These are phyloP conservation scores for Plasmodium vivax DNA, from an alignment of 169 alveolate species.

Conservation along the genomic window DNA sequence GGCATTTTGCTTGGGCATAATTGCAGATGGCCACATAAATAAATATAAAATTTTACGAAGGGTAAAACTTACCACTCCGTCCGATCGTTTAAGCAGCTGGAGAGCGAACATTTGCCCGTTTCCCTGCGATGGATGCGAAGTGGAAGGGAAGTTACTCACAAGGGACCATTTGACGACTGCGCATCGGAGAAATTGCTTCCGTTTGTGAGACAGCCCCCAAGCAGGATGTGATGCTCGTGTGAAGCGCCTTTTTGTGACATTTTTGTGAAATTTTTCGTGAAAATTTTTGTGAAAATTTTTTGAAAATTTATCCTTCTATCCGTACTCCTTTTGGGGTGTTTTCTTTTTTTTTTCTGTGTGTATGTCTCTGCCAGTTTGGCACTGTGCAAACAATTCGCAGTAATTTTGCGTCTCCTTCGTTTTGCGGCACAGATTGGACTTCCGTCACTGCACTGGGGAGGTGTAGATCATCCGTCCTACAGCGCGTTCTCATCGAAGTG, in stretches of 20 bases:
- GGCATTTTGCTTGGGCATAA: not conserved
- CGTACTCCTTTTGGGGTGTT: not conserved
- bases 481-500: not conserved
- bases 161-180: not conserved
- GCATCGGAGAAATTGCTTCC: not conserved
- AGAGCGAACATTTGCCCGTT: not conserved
- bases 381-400: not conserved
- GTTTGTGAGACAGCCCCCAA: not conserved
- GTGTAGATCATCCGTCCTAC: not conserved
- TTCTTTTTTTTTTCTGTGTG: not conserved
- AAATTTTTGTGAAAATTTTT: not conserved
- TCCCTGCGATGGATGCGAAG: not conserved
- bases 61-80: not conserved
- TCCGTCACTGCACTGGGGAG: not conserved
- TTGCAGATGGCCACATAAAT: not conserved
- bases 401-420: not conserved
- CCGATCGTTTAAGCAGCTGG: not conserved
- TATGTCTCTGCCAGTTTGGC: not conserved
- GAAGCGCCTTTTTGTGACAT: not conserved
- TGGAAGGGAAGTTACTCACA: not conserved
- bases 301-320: not conserved
- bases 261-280: not conserved
- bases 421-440: not conserved
- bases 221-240: not conserved
- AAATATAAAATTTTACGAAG: not conserved